Evolutionary conservation across 2,329 filamentous ascomycete genomes (phyloP).

Genomic region (Scleromitrula shiraiana): DNA sequence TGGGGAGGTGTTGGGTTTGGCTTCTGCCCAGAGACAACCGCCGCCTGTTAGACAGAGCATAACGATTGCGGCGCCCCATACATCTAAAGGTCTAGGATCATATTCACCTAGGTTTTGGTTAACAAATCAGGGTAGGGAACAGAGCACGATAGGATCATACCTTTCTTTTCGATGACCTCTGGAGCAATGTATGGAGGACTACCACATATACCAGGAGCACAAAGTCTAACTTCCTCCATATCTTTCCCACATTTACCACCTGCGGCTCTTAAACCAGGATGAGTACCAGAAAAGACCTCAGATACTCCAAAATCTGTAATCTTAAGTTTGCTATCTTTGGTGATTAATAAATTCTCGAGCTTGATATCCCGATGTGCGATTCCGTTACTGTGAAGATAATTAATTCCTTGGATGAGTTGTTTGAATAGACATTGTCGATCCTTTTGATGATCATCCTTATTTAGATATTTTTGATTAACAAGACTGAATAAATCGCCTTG

Average conservation of each 20-base stretch:
- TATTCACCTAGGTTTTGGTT: constrained; percentile 38
- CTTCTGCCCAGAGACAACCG: constrained; percentile 67
- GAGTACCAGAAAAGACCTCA: constrained; percentile 74
- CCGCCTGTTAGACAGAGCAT: constrained; percentile 70
- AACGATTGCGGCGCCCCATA: constrained; percentile 80
- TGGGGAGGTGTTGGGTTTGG: constrained; percentile 42
- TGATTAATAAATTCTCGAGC: constrained; percentile 76
- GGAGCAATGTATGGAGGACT: constrained; percentile 83
- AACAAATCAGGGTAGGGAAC: background rate
- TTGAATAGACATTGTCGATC: constrained; percentile 84
- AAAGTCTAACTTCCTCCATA: constrained; percentile 64
- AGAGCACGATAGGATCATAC: constrained; percentile 24
- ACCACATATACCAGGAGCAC: constrained; percentile 73
- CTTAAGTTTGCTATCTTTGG: constrained; percentile 73
- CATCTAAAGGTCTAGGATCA: constrained; percentile 73
- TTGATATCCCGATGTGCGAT: constrained; percentile 91
- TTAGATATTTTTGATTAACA: constrained; percentile 64
- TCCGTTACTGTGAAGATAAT: constrained; percentile 73
- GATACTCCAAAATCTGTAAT: constrained; percentile 90
- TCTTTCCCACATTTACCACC: constrained; percentile 66
- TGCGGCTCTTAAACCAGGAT: constrained; percentile 67
- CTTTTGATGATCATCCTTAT: constrained; percentile 49
- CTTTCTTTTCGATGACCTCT: constrained; percentile 65
- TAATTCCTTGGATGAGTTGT: constrained; percentile 74
- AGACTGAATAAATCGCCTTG: constrained; percentile 74